Conservation (phyloP, 176 grass and related monocot species). For the Urochloa ruziziensis region DNA sequence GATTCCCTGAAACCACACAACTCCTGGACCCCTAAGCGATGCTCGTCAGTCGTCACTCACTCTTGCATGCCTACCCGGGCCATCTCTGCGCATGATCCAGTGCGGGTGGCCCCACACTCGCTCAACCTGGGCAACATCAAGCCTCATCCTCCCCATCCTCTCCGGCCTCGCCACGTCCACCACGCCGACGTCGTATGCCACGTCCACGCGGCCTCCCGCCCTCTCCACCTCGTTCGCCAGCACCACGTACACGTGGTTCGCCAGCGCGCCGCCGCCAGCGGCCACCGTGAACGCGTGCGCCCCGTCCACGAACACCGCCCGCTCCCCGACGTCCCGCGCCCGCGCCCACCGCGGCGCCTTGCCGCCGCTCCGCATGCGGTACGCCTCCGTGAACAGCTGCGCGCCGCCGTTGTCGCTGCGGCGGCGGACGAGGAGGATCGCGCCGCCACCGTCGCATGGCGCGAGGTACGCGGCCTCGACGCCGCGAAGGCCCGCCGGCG, state of each 20-base stretch:
- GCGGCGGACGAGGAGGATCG: slow-evolving; percentile 24
- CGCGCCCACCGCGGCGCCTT: background rate
- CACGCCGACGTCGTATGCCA: too few relatives aligned
- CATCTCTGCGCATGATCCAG: too few relatives aligned
- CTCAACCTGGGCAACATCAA: too few relatives aligned
- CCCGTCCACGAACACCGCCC: slow-evolving; percentile 16
- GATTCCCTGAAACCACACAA: too few relatives aligned
- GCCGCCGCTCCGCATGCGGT: background rate
- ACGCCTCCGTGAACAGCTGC: background rate
- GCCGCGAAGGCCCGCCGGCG: background rate
- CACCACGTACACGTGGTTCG: slow-evolving; percentile 5
- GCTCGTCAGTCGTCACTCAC: too few relatives aligned
- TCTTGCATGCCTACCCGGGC: too few relatives aligned
- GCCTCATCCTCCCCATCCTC: too few relatives aligned
- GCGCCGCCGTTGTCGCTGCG: background rate
- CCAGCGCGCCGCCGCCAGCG: background rate
- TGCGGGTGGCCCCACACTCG: too few relatives aligned
- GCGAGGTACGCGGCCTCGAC: background rate
- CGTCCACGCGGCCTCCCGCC: too few relatives aligned
- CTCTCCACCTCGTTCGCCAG: too few relatives aligned
- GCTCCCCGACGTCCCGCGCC: slow-evolving; percentile 10
- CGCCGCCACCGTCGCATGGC: background rate
- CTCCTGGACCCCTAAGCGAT: too few relatives aligned
- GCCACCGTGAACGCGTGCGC: slow-evolving; percentile 31
- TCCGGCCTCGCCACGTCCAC: too few relatives aligned